phyloP scores from a whole-genome alignment of 176 grass and related monocot species.

The Thalia dealbata region DNA sequence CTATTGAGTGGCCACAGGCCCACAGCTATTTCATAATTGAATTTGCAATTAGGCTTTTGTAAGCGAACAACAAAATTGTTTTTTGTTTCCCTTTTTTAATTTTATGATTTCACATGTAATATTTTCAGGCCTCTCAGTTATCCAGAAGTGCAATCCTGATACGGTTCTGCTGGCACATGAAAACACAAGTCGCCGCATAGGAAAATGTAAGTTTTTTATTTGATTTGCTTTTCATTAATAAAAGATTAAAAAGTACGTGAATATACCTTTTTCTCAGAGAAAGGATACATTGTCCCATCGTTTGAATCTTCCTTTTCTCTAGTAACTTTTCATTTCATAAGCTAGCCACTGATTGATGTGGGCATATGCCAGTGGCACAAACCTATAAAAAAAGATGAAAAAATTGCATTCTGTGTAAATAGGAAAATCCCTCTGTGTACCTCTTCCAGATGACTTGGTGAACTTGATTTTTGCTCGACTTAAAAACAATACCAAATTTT shows the following conservation, averaged over 20 bases:
- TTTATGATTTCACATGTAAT: not conserved
- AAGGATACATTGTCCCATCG: too few relatives aligned
- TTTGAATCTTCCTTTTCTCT: too few relatives aligned
- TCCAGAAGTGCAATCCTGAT: constrained; percentile 70
- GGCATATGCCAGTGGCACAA: not conserved
- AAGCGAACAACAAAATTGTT: not conserved
- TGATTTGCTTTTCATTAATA: not conserved
- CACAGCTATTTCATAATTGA: not conserved
- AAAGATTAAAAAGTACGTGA: not conserved
- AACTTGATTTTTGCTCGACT: not conserved
- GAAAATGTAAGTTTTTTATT: constrained; percentile 35
- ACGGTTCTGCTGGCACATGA: constrained; percentile 69
- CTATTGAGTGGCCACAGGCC: too few relatives aligned
- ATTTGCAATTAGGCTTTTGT: not conserved
- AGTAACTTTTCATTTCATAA: not conserved
- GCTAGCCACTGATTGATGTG: too few relatives aligned
- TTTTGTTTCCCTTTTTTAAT: too few relatives aligned
- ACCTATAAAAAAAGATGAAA: not conserved
- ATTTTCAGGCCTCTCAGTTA: constrained; percentile 60
- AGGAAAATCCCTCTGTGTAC: not conserved
- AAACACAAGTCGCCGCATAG: constrained; percentile 65
- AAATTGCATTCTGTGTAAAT: not conserved
- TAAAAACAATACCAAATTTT: not conserved
- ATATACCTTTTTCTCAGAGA: not conserved
- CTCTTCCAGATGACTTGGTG: not conserved